Base-by-base conservation (phyloP, 225 moss, liverwort and hornwort species). In the Polytrichum formosum region DNA sequence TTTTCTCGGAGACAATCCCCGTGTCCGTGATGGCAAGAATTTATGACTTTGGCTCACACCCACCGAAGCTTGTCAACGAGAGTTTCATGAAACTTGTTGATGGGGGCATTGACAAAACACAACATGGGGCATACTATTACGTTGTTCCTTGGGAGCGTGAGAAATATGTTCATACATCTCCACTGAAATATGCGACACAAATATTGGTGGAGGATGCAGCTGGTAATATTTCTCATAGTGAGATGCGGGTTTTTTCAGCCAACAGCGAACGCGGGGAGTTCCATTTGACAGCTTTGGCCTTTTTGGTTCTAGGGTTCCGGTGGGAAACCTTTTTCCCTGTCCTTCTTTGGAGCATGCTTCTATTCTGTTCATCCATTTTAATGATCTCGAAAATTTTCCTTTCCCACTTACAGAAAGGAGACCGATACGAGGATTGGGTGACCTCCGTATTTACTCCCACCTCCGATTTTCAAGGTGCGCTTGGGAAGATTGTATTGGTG, bases 181-280 rank as follows among this genome's bases (percentile, higher is more conserved):
- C 87, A 46, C 76, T 81, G 54, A 91, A 86, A 26, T 94, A 90
- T 56, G 90, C 82, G 55, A 86, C 89, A 74, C 86, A 97, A 70
- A 84, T 97, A 54, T 54, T 70, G 69, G 93, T 88, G 59, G 61
- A 78, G 63, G 81, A 80, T 53, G 55, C 28, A 18, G 31, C n/a
- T 28, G 84, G 81, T 55, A 76, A 63, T 30, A 59, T 60, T 25
- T 76, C 83, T 37, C 58, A 69, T 1, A 94, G 86, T 76, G 86
- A 86, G 17, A 86, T 84, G 89, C 88, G 92, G 26, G 80, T 89
- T 16, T 91, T 91, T 67, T 97, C 97, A 29, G 87, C 85, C 13
- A 74, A 86, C 17, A 86, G 90, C 54, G 80, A 83, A 78, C 73
- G 56, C 27, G 86, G 77, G 16, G 79, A 89, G 18, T 94, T 83